These are phyloP conservation scores for Periglandula ipomoeae DNA, from an alignment of 2,329 filamentous ascomycete genomes.

Conservation along the genomic window DNA sequence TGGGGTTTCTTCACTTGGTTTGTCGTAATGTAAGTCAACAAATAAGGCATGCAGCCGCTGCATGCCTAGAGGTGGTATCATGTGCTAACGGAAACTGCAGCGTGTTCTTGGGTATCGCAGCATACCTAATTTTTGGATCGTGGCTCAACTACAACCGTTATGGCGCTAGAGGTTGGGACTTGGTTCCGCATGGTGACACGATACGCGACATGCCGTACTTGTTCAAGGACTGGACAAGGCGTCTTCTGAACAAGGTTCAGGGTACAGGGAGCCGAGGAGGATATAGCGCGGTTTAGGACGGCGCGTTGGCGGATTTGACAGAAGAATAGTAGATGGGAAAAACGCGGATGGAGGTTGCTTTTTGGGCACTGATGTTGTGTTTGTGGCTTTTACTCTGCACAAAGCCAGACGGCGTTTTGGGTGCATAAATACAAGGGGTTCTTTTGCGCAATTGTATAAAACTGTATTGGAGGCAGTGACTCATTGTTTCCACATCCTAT, in stretches of 20 bases:
- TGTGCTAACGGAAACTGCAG: slow-evolving; percentile 33
- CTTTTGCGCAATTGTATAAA: slow-evolving; percentile 18
- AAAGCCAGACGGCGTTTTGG: slow-evolving; percentile 15
- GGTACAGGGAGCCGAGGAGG: slow-evolving; percentile 78
- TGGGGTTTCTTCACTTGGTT: slow-evolving; percentile 99
- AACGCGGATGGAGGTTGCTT: neutral
- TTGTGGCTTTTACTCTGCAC: neutral
- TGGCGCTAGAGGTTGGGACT: slow-evolving; percentile 88
- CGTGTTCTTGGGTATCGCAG: slow-evolving; percentile 71
- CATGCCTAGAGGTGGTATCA: neutral
- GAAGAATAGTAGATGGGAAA: neutral
- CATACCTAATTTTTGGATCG: slow-evolving; percentile 94
- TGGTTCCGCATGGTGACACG: slow-evolving; percentile 85
- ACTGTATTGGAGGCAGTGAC: neutral
- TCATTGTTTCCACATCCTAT: neutral
- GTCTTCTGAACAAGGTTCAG: slow-evolving; percentile 75
- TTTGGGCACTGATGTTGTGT: neutral
- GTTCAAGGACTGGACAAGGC: slow-evolving; percentile 76
- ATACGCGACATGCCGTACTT: slow-evolving; percentile 90
- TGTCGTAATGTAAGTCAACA: slow-evolving; percentile 68
- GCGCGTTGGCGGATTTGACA: neutral
- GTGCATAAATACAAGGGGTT: slow-evolving; percentile 14
- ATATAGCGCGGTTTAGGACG: slow-evolving; percentile 76
- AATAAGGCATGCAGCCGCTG: neutral
- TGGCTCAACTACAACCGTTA: slow-evolving; percentile 99